Percentiles rank a stretch among this genome's conserved stretches.
These are phyloP conservation scores for Paecilomyces dactylethromorphus DNA, from an alignment of 2,329 filamentous ascomycete species.

Conservation along the genomic window DNA sequence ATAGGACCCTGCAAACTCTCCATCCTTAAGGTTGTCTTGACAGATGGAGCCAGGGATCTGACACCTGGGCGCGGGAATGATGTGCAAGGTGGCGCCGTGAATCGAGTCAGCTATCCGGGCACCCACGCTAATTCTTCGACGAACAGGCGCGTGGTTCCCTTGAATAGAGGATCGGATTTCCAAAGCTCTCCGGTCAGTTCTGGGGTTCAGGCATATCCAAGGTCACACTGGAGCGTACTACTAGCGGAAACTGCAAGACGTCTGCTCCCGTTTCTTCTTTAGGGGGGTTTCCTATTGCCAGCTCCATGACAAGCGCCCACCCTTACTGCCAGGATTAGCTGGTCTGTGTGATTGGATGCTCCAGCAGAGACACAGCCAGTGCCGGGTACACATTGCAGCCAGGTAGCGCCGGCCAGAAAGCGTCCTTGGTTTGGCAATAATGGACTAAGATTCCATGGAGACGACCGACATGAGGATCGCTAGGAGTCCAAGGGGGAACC, in stretches of 20 bases:
- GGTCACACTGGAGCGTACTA: constrained; percentile 1
- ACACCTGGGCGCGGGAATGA: constrained; percentile 9
- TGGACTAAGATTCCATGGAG: background rate
- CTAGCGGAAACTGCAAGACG: background rate
- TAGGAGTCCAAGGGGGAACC: background rate
- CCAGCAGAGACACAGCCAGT: background rate
- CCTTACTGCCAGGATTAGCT: background rate
- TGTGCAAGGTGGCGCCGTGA: constrained; percentile 6
- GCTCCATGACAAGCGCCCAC: background rate
- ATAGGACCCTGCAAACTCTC: constrained; percentile 6
- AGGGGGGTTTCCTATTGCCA: background rate
- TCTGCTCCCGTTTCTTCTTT: background rate
- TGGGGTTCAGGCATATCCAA: background rate
- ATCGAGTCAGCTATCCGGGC: constrained; percentile 4
- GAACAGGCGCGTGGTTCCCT: constrained; percentile 4
- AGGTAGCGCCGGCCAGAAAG: background rate
- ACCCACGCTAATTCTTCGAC: constrained; percentile 9
- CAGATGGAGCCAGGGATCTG: constrained; percentile 19
- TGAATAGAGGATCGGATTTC: background rate
- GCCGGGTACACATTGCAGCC: background rate
- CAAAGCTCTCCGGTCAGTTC: background rate
- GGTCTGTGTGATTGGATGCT: background rate
- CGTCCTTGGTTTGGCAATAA: background rate
- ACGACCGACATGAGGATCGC: background rate
- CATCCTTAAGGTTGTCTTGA: constrained; percentile 19